Conservation (phyloP, 768 basidiomycete species). For the Phylloporus sp. region DNA sequence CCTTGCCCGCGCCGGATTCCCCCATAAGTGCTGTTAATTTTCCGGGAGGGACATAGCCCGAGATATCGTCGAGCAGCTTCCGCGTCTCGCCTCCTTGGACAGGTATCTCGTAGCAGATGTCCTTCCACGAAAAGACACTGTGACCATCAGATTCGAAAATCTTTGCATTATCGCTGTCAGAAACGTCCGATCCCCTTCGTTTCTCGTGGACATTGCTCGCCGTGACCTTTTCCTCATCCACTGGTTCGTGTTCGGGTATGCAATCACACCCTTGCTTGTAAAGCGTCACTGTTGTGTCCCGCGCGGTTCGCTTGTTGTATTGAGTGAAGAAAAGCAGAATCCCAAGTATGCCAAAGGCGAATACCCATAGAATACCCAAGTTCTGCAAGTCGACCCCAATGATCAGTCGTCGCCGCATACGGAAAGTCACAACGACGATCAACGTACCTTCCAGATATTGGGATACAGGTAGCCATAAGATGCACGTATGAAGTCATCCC, state of each 20-base stretch:
- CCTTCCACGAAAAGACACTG: slow-evolving; percentile 70
- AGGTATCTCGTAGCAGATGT: slow-evolving; percentile 61
- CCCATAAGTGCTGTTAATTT: slow-evolving; percentile 51
- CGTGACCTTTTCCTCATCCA: slow-evolving; percentile 16
- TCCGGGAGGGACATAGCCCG: slow-evolving; percentile 48
- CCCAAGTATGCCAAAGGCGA: slow-evolving; percentile 36
- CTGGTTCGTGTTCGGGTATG: not conserved
- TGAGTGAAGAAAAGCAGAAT: slow-evolving; percentile 36
- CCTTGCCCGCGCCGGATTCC: slow-evolving; percentile 32
- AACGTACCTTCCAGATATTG: slow-evolving; percentile 36
- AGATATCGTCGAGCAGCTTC: slow-evolving; percentile 40
- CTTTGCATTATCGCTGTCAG: not conserved
- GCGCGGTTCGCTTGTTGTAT: slow-evolving; percentile 24
- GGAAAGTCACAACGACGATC: slow-evolving; percentile 3
- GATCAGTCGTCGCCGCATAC: not conserved
- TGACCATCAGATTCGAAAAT: slow-evolving; percentile 12
- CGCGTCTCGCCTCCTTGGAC: slow-evolving; percentile 33
- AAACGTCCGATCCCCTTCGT: too few species aligned
- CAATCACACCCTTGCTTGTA: slow-evolving; percentile 13
- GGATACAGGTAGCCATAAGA: slow-evolving; percentile 25
- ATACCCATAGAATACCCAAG: slow-evolving; percentile 42
- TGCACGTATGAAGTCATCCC: slow-evolving; percentile 37
- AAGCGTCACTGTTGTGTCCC: slow-evolving; percentile 29
- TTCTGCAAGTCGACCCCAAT: slow-evolving; percentile 24
- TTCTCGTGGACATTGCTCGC: not conserved